phyloP scores from a whole-genome alignment of 176 grass and related monocot species.

The Raddia distichophylla region DNA sequence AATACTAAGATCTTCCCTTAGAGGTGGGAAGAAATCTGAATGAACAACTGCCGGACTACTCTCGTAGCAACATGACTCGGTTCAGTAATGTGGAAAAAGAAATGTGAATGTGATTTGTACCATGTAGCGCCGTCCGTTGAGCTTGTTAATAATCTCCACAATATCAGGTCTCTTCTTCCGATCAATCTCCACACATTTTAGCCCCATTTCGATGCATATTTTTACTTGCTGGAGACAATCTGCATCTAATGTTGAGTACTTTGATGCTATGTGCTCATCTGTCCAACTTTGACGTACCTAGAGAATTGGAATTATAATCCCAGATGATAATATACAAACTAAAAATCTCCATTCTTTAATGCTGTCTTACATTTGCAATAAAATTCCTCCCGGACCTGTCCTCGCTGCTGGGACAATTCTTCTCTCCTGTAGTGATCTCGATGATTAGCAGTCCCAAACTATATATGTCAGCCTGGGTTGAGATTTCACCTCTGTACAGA shows the following conservation, averaged over 20 bases:
- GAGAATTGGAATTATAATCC: neutral
- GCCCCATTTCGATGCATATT: slow-evolving; percentile 30
- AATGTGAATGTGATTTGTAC: too few species aligned
- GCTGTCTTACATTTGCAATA: slow-evolving; percentile 37
- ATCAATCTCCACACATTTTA: slow-evolving; percentile 23
- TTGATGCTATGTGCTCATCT: neutral
- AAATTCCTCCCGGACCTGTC: slow-evolving; percentile 15
- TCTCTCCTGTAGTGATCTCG: slow-evolving; percentile 33
- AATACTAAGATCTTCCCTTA: too few species aligned
- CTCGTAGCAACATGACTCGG: too few species aligned
- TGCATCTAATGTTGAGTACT: neutral
- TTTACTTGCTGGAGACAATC: slow-evolving; percentile 16
- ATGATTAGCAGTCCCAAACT: slow-evolving; percentile 44
- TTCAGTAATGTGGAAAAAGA: too few species aligned
- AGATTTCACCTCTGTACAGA: slow-evolving; percentile 48
- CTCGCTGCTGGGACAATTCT: neutral
- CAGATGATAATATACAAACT: neutral
- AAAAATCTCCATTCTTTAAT: neutral
- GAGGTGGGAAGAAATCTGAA: too few species aligned
- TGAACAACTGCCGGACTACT: too few species aligned
- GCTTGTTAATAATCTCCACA: slow-evolving; percentile 1
- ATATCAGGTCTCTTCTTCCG: slow-evolving; percentile 21
- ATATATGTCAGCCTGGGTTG: slow-evolving; percentile 36
- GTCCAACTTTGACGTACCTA: slow-evolving; percentile 33
- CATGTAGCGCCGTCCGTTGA: neutral